Conservation (phyloP, 768 basidiomycete species). For the Cytidiella melzeri region DNA sequence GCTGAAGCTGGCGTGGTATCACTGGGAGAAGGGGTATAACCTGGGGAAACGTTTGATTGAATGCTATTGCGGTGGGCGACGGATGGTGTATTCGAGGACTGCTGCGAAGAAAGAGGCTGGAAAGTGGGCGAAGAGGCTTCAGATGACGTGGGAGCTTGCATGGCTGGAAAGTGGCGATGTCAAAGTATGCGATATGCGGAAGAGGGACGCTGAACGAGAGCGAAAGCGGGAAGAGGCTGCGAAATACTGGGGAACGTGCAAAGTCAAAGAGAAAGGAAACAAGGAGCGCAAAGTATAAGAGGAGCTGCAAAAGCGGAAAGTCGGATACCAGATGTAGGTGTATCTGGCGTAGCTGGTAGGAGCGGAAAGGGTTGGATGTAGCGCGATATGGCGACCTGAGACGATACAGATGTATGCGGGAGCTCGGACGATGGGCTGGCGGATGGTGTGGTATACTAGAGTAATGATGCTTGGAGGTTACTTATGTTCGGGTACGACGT, state of each 20-base stretch:
- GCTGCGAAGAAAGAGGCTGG: conserved; percentile 8
- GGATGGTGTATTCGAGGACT: background rate
- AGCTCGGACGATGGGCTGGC: background rate
- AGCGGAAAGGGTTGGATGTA: background rate
- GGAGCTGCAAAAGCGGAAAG: background rate
- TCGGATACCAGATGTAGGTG: background rate
- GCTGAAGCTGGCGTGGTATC: conserved; percentile 10
- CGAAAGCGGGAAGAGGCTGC: background rate
- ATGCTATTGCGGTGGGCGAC: background rate
- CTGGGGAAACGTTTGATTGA: conserved; percentile 1
- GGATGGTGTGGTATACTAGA: background rate
- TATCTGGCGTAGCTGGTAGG: background rate
- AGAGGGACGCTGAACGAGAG: background rate
- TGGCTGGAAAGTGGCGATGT: conserved; percentile 1
- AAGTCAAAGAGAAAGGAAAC: too few species aligned
- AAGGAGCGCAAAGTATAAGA: conserved; percentile 4
- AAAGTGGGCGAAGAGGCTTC: conserved; percentile 2
- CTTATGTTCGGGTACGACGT: background rate
- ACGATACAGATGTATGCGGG: background rate
- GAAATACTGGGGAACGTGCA: background rate
- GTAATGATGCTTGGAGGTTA: background rate
- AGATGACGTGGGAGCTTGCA: conserved; percentile 1
- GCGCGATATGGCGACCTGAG: background rate
- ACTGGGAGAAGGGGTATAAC: conserved; percentile 8
- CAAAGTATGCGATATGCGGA: conserved; percentile 1